A percentile compares a stretch with the other conserved stretches of the same genome.
Evolutionary conservation across 495 filamentous ascomycete species (phyloP).

Genomic region (Penicillium flavigenum): DNA sequence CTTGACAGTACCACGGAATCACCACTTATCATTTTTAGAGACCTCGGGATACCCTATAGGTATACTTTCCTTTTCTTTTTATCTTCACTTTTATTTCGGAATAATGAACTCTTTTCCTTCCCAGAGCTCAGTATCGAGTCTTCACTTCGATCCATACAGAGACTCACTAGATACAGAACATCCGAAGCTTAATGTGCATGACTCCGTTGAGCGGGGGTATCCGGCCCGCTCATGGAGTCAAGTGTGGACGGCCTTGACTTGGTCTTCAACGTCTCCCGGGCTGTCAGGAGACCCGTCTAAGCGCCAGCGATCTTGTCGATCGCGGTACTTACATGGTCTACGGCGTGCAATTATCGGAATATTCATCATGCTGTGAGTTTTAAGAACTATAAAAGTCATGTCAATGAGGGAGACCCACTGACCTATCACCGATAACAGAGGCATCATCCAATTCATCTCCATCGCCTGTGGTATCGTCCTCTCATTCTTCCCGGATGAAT

Average conservation of each 20-base stretch:
- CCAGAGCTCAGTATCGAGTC: slow-evolving; percentile 4
- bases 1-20: slow-evolving; percentile 20
- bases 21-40: slow-evolving; percentile 19
- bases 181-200: slow-evolving; percentile 7
- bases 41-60: too few relatives aligned
- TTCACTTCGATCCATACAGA: slow-evolving; percentile 23
- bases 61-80: too few relatives aligned
- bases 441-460: slow-evolving; percentile 48
- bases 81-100: background rate
- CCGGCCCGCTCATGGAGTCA: slow-evolving; percentile 18
- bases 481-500: slow-evolving; percentile 57
- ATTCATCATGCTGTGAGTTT: slow-evolving; percentile 44
- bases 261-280: slow-evolving; percentile 16
- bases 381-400: background rate
- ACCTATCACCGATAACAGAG: slow-evolving; percentile 29
- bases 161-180: slow-evolving; percentile 20
- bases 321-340: slow-evolving; percentile 21
- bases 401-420: background rate
- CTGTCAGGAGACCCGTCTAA: slow-evolving; percentile 15
- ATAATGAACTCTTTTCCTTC: slow-evolving; percentile 1
- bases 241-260: slow-evolving; percentile 18
- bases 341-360: slow-evolving; percentile 24
- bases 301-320: slow-evolving; percentile 13
- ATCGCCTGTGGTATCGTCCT: slow-evolving; percentile 53
- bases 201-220: slow-evolving; percentile 19